phyloP scores from a whole-genome alignment of 2,329 filamentous ascomycete genomes.

The Exophiala oligosperma region DNA sequence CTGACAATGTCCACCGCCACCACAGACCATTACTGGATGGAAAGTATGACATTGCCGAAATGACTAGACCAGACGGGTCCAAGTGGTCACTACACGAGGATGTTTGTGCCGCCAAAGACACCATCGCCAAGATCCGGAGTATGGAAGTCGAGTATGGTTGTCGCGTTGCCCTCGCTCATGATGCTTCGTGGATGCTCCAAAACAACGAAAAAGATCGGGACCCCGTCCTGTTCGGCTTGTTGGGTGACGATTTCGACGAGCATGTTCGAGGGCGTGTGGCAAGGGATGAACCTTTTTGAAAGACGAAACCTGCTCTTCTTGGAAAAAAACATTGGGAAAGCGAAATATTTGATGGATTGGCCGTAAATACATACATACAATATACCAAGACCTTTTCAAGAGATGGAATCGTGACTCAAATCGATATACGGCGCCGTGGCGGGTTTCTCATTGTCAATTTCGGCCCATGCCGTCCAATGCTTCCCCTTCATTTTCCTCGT shows the following conservation, averaged over 20 bases:
- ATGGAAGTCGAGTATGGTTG: background rate
- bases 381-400: too few species aligned
- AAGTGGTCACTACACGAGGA: background rate
- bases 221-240: background rate
- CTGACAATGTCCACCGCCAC: background rate
- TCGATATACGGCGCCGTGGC: background rate
- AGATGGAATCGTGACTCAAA: background rate
- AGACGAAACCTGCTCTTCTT: too few species aligned
- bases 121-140: background rate
- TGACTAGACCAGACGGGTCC: background rate
- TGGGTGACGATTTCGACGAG: background rate
- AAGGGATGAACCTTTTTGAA: constrained; percentile 39
- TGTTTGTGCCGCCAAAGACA: background rate
- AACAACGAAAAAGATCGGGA: background rate
- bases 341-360: too few species aligned
- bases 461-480: constrained; percentile 4
- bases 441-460: background rate
- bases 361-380: too few species aligned
- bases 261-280: background rate
- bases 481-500: background rate
- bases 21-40: constrained; percentile 2
- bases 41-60: background rate
- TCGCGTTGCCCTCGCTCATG: constrained; percentile 1
- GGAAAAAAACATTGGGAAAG: too few species aligned
- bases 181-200: constrained; percentile 2